Conservation (phyloP, 2,329 filamentous ascomycete genomes). For the Epichloe sp. region DNA sequence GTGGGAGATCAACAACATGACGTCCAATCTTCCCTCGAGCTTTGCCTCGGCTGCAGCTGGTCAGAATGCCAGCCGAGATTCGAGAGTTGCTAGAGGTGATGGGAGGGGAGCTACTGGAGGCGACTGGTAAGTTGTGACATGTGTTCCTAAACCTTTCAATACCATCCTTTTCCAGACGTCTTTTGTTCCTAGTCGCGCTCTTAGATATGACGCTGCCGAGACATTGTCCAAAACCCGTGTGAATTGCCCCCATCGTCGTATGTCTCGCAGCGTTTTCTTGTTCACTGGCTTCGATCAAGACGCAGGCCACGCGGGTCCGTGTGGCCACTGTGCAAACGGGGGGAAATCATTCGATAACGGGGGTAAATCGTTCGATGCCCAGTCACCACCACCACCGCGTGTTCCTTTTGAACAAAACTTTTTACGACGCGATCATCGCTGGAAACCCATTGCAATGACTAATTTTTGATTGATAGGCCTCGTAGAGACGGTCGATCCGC, state of each 20-base stretch:
- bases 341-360: not conserved
- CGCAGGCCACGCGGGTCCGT: not conserved
- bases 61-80: constrained; percentile 50
- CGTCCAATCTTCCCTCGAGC: constrained; percentile 67
- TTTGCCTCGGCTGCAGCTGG: constrained; percentile 75
- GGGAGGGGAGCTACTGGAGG: constrained; percentile 43
- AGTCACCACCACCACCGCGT: not conserved
- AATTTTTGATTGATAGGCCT: constrained; percentile 29
- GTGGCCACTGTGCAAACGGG: not conserved
- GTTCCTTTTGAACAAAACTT: not conserved
- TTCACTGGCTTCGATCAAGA: not conserved
- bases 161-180: not conserved
- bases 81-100: constrained; percentile 45
- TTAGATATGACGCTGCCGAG: not conserved
- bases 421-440: not conserved
- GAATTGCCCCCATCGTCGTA: not conserved
- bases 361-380: not conserved
- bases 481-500: constrained; percentile 43
- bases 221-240: not conserved
- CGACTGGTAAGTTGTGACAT: constrained; percentile 52
- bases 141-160: not conserved
- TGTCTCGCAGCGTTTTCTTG: not conserved
- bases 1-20: constrained; percentile 32
- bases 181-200: not conserved
- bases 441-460: not conserved